These are phyloP conservation scores for Orbilia ellipsospora DNA, from an alignment of 2,329 filamentous ascomycete genomes.

Conservation along the genomic window DNA sequence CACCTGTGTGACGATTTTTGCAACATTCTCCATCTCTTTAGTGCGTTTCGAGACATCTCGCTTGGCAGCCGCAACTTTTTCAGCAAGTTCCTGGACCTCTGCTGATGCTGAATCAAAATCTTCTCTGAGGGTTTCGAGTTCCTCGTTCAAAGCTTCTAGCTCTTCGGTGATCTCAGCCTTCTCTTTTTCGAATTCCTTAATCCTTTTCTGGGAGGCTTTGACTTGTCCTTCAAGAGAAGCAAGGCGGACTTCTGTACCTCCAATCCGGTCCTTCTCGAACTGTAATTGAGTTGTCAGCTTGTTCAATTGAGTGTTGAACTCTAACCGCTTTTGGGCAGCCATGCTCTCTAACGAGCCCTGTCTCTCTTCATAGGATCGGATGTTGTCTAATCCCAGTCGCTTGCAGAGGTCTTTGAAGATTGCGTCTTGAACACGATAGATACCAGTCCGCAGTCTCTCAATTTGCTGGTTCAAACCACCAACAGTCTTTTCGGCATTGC, in stretches of 20 bases:
- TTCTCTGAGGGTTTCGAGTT: slow-evolving; percentile 80
- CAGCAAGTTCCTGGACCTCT: slow-evolving; percentile 75
- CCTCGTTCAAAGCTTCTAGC: slow-evolving; percentile 77
- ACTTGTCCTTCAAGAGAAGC: slow-evolving; percentile 74
- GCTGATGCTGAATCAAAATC: slow-evolving; percentile 75
- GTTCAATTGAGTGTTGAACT: slow-evolving; percentile 82
- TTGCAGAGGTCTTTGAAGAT: slow-evolving; percentile 88
- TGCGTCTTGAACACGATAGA: slow-evolving; percentile 85
- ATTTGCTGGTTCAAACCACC: slow-evolving; percentile 71
- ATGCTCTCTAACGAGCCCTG: slow-evolving; percentile 94
- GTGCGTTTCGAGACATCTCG: slow-evolving; percentile 83
- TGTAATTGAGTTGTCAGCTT: slow-evolving; percentile 69
- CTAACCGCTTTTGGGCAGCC: slow-evolving; percentile 83
- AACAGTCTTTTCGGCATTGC: slow-evolving; percentile 76
- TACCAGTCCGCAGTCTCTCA: slow-evolving; percentile 70
- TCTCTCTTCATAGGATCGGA: slow-evolving; percentile 91
- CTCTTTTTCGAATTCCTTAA: slow-evolving; percentile 76
- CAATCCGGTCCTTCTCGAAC: slow-evolving; percentile 77
- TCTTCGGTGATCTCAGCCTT: slow-evolving; percentile 79
- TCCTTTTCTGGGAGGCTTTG: slow-evolving; percentile 74
- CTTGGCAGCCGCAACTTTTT: slow-evolving; percentile 81
- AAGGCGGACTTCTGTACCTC: slow-evolving; percentile 71
- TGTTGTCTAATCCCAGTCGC: slow-evolving; percentile 85
- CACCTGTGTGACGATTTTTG: slow-evolving; percentile 80
- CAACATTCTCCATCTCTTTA: slow-evolving; percentile 80